A percentile compares a stretch with the other conserved stretches of the same genome.
Evolutionary conservation across 495 filamentous ascomycete species (phyloP).

Genomic region (Neurospora tetrasperma): DNA sequence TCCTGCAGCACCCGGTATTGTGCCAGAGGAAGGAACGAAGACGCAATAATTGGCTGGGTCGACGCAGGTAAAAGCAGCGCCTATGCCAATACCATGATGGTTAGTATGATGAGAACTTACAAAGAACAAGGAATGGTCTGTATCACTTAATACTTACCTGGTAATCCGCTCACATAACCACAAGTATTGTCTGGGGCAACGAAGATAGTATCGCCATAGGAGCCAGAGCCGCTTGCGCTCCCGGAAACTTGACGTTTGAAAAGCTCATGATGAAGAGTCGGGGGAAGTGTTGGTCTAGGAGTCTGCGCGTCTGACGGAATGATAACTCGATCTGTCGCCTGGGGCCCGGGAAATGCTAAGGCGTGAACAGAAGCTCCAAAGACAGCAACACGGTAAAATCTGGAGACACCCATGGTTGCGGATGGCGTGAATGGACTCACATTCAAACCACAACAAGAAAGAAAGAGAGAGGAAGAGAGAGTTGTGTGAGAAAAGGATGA

Average conservation of each 20-base stretch:
- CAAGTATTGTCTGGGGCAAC: slow-evolving; percentile 40
- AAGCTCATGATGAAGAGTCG: slow-evolving; percentile 18
- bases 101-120: neutral
- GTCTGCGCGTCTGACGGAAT: slow-evolving; percentile 11
- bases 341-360: slow-evolving; percentile 24
- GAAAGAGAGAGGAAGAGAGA: neutral
- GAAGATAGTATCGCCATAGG: slow-evolving; percentile 22
- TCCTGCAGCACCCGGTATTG: slow-evolving; percentile 23
- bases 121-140: neutral
- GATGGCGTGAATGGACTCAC: neutral
- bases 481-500: neutral
- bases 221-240: neutral
- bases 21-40: slow-evolving; percentile 18
- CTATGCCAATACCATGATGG: slow-evolving; percentile 8
- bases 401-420: slow-evolving; percentile 6
- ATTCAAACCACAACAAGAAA: neutral
- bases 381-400: slow-evolving; percentile 15
- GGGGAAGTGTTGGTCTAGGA: slow-evolving; percentile 25
- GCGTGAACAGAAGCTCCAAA: slow-evolving; percentile 25
- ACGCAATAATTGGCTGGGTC: slow-evolving; percentile 18
- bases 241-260: slow-evolving; percentile 17
- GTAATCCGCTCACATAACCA: slow-evolving; percentile 32
- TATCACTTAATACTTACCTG: slow-evolving; percentile 13
- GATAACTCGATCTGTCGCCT: slow-evolving; percentile 17
- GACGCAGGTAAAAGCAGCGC: slow-evolving; percentile 26